phyloP scores from a whole-genome alignment of 306 rosid species.

The Astragalus glycyphyllos region DNA sequence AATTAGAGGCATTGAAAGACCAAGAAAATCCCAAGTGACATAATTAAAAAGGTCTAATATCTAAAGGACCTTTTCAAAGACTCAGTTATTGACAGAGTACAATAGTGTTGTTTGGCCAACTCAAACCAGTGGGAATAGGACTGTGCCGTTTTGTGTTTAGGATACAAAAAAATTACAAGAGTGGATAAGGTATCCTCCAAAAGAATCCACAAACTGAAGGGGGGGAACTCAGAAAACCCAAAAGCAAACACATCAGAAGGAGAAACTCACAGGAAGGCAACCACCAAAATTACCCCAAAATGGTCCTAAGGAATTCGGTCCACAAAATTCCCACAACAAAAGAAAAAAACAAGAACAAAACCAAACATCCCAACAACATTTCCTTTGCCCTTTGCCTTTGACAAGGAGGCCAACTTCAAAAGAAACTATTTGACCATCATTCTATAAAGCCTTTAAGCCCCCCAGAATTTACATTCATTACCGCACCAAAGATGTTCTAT shows the following conservation, averaged over 20 bases:
- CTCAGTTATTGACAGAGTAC: not conserved
- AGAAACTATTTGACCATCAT: not conserved
- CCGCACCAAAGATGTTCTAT: not conserved
- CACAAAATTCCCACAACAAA: not conserved
- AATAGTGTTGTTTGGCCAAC: not conserved
- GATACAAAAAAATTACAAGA: conserved; percentile 7
- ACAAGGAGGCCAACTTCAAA: not conserved
- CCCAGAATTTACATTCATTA: not conserved
- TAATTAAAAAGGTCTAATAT: not conserved
- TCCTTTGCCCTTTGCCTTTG: not conserved
- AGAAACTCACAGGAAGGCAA: not conserved
- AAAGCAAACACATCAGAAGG: not conserved
- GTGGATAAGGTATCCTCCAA: not conserved
- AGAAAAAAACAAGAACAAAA: not conserved
- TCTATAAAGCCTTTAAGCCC: not conserved
- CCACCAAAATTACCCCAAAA: not conserved
- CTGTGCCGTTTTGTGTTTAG: not conserved
- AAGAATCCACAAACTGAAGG: conserved; percentile 8
- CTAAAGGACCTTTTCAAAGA: not conserved
- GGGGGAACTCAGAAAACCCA: conserved; percentile 11
- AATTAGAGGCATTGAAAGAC: conserved; percentile 15
- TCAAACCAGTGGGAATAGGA: not conserved
- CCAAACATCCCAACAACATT: not conserved
- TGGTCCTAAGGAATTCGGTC: not conserved
- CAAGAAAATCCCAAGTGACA: conserved; percentile 6